Conservation (phyloP, 2,329 filamentous ascomycete species). For the Diaporthe caulivora region DNA sequence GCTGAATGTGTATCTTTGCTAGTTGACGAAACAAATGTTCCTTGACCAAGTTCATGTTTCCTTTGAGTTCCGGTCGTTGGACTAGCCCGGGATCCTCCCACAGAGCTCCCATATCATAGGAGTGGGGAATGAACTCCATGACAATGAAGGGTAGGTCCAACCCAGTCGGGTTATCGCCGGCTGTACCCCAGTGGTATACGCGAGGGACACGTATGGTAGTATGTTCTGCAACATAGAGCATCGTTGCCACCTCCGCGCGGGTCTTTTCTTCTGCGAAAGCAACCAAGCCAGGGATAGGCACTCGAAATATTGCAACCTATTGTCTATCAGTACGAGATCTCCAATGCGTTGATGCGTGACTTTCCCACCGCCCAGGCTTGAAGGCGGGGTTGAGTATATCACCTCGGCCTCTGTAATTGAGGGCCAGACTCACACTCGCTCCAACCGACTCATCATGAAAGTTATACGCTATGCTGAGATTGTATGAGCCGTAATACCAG, state of each 20-base stretch:
- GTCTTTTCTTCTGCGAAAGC: neutral
- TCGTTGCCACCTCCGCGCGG: neutral
- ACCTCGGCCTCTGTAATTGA: neutral
- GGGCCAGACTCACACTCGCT: neutral
- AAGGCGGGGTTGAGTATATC: neutral
- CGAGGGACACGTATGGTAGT: slow-evolving; percentile 12
- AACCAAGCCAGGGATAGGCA: neutral
- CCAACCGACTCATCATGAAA: neutral
- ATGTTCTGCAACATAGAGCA: slow-evolving; percentile 7
- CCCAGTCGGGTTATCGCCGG: neutral
- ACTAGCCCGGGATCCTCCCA: neutral
- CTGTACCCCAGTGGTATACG: neutral
- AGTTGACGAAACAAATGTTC: neutral
- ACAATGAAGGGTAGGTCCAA: neutral
- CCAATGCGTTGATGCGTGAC: neutral
- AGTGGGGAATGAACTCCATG: slow-evolving; percentile 9
- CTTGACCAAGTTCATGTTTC: neutral
- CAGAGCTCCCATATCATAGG: neutral
- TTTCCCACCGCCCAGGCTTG: neutral
- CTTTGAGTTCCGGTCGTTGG: neutral
- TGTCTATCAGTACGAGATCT: neutral
- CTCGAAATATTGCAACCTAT: neutral
- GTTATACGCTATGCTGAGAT: neutral
- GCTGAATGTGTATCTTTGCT: neutral
- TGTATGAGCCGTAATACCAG: slow-evolving; percentile 13